phyloP scores from a whole-genome alignment of 1,284 basidiomycete genomes.

The Ceratobasidium sp. region DNA sequence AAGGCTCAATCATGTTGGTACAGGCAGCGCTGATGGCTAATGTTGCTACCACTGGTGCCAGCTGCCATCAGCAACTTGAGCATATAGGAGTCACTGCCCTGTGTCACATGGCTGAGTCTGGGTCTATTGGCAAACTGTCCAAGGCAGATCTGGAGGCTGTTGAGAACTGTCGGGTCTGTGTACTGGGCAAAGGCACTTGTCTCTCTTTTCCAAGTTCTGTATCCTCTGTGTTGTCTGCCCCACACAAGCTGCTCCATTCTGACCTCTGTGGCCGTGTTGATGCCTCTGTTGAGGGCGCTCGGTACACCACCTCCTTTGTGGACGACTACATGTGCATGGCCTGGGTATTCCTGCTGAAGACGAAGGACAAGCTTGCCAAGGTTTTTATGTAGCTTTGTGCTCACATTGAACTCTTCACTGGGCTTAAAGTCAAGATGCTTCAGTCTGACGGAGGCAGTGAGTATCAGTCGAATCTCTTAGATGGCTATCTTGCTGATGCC shows the following conservation, averaged over 20 bases:
- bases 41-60: background rate
- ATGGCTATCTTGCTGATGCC: slow-evolving; percentile 40
- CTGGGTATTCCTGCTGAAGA: slow-evolving; percentile 48
- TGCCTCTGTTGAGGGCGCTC: slow-evolving; percentile 47
- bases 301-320: slow-evolving; percentile 53
- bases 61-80: background rate
- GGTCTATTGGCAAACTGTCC: background rate
- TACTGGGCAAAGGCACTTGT: slow-evolving; percentile 30
- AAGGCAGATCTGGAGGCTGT: background rate
- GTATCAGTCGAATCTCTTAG: slow-evolving; percentile 49
- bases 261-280: slow-evolving; percentile 52
- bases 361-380: slow-evolving; percentile 51
- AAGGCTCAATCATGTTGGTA: background rate
- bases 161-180: slow-evolving; percentile 45
- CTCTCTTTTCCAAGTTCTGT: slow-evolving; percentile 40
- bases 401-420: slow-evolving; percentile 50
- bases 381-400: slow-evolving; percentile 52
- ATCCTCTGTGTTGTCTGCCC: background rate
- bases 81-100: background rate
- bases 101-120: background rate
- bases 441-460: slow-evolving; percentile 56
- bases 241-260: slow-evolving; percentile 51
- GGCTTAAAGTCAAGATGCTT: slow-evolving; percentile 50
- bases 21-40: background rate
- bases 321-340: slow-evolving; percentile 51